A percentile compares a stretch with the other conserved stretches of the same genome.
Evolutionary conservation across 768 basidiomycete species (phyloP).

Genomic region (Sporobolomyces phaffii): DNA sequence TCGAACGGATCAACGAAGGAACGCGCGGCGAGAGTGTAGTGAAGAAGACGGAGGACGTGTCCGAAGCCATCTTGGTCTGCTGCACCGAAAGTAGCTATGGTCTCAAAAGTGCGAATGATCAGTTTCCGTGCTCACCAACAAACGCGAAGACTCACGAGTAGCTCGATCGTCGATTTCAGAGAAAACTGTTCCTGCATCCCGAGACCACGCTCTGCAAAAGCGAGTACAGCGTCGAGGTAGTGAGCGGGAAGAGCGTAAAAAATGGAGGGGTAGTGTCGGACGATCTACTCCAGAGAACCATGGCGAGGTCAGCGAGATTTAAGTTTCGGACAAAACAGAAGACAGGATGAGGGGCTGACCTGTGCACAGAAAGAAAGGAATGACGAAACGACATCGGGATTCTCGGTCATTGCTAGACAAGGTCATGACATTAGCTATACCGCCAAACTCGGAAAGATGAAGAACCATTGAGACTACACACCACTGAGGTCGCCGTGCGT

Average conservation of each 20-base stretch:
- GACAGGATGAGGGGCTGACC: conserved; percentile 27
- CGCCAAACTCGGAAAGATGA: not conserved
- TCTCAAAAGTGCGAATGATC: not conserved
- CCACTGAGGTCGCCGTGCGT: not conserved
- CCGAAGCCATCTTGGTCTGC: conserved; percentile 40
- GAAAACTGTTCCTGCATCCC: conserved; percentile 48
- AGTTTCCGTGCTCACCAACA: too few relatives aligned
- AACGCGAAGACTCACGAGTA: conserved; percentile 48
- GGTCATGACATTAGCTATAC: not conserved
- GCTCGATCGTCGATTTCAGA: conserved; percentile 46
- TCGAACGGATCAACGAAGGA: conserved; percentile 43
- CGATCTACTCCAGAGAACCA: too few relatives aligned
- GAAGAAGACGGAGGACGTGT: conserved; percentile 41
- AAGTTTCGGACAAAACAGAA: not conserved
- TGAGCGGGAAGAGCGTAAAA: conserved; percentile 43
- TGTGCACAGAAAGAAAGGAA: conserved; percentile 47
- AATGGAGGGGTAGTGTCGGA: conserved; percentile 42
- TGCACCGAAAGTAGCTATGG: conserved; percentile 31
- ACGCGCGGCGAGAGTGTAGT: conserved; percentile 40
- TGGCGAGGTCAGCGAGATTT: too few relatives aligned
- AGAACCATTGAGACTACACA: not conserved
- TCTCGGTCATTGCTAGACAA: conserved; percentile 41
- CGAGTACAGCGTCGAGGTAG: conserved; percentile 45
- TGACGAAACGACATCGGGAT: conserved; percentile 48
- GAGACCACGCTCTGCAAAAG: conserved; percentile 45